phyloP scores from a whole-genome alignment of 2,329 filamentous ascomycete genomes.

The Purpureocillium takamizusanense region DNA sequence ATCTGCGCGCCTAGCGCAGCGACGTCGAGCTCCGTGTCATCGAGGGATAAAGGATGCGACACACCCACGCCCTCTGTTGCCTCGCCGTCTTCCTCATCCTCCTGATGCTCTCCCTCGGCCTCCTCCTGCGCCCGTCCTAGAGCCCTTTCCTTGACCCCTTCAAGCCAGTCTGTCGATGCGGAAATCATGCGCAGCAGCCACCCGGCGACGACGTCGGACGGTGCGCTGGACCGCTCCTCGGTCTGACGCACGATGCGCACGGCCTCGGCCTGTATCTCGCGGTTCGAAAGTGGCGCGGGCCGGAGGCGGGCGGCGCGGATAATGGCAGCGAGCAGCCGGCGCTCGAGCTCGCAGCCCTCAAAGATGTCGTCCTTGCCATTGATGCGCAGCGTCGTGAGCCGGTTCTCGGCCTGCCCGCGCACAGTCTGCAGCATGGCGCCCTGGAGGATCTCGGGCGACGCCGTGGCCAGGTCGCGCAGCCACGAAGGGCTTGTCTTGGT shows the following conservation, averaged over 20 bases:
- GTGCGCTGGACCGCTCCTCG: background rate
- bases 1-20: no score
- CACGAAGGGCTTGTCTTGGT: constrained; percentile 7
- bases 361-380: constrained; percentile 13
- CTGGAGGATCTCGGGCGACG: constrained; percentile 6
- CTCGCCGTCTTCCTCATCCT: no score
- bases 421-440: constrained; percentile 11
- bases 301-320: background rate
- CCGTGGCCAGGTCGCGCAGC: constrained; percentile 14
- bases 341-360: constrained; percentile 11
- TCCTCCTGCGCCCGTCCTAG: no score
- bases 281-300: background rate
- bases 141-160: no score
- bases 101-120: no score
- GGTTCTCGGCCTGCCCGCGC: constrained; percentile 6
- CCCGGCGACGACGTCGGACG: background rate
- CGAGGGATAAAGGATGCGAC: no score
- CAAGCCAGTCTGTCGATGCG: background rate
- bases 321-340: constrained; percentile 1
- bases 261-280: background rate
- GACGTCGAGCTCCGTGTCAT: no score
- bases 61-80: no score
- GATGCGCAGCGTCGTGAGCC: constrained; percentile 11
- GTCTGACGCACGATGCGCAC: background rate
- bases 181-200: background rate